Percentiles rank a stretch among this genome's conserved stretches.
phyloP scores from a whole-genome alignment of 164 flowering plant genomes.

The Protea cynaroides region DNA sequence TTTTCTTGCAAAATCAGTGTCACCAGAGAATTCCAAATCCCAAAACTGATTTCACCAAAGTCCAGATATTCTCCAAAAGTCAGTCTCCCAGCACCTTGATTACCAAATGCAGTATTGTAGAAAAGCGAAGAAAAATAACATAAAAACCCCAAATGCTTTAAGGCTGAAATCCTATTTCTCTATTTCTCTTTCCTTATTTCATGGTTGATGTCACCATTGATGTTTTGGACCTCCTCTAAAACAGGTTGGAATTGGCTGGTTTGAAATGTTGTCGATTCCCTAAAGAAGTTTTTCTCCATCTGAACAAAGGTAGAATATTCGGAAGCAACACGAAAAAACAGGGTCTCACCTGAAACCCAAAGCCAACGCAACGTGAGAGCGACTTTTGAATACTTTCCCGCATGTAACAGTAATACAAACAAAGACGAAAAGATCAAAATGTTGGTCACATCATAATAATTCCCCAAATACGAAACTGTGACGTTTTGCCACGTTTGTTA shows the following conservation, averaged over 20 bases:
- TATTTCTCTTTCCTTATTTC: neutral
- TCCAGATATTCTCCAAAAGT: no score
- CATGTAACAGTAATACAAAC: no score
- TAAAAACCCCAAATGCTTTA: neutral
- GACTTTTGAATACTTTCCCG: neutral
- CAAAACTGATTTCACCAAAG: no score
- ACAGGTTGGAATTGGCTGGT: neutral
- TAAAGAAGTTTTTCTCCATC: neutral
- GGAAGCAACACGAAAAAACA: neutral
- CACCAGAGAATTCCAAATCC: neutral
- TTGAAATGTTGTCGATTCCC: neutral
- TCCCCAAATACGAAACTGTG: no score
- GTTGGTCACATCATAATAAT: no score
- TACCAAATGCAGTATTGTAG: constrained; percentile 8
- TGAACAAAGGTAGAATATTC: neutral
- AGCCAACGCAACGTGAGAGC: constrained; percentile 8
- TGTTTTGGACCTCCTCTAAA: neutral
- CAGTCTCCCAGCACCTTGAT: neutral
- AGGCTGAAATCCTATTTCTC: neutral
- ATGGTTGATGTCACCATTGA: neutral
- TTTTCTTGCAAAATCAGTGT: constrained; percentile 4
- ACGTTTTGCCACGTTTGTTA: no score
- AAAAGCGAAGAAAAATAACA: no score
- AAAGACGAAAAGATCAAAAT: no score
- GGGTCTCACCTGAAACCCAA: no score